Evolutionary conservation across 208 protist genomes (phyloP), one percentile per base, ranked within the genome.

Genomic region (Leishmania major): DNA sequence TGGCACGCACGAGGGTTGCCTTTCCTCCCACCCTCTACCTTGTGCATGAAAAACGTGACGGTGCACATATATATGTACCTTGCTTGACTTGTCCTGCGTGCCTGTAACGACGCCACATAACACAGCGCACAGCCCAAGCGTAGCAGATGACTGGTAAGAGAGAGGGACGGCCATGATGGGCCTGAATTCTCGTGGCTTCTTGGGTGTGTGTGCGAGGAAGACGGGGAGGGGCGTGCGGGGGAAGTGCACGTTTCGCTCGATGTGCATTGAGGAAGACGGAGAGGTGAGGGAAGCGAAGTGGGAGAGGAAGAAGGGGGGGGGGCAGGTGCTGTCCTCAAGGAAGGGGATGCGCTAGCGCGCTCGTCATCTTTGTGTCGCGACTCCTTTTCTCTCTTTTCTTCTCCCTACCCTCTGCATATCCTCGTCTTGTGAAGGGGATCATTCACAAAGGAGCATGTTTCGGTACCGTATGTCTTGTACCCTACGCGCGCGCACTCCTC

Each of bases 21-120:
- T n/a, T 5, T 45, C 8, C 70, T 53, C 37, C 28, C 25, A 7
- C 28, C 43, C 45, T 22, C 28, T 47, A 31, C 31, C 28, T 19
- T 22, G 70, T n/a, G 22, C 4, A 51, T 51, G 40, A 74, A 13
- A 45, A 51, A 15, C 55, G 70, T 74, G 25, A 74, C 43, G 25
- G 10, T 37, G n/a, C 51, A 31, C 10, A 51, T 74, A 31, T 53
- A 73, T 73, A 73, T 73, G 13, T 72, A 72, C 49, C 51, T 73
- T 51, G 4, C 37, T 15, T 74, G 28, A 31, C 19, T 53, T 74
- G 43, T 72, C n/a, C 17, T 7, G 47, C n/a, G 71, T 57, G 73
- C 47, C 73, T 77, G 51, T 77, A 60, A 62, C 51, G 51, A 59
- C 47, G 15, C 35, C 73, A 60, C 73, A 62, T 62, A 77, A 77